Base-by-base conservation (phyloP, 345 rosid species). In the Eucalyptus polybractea region DNA sequence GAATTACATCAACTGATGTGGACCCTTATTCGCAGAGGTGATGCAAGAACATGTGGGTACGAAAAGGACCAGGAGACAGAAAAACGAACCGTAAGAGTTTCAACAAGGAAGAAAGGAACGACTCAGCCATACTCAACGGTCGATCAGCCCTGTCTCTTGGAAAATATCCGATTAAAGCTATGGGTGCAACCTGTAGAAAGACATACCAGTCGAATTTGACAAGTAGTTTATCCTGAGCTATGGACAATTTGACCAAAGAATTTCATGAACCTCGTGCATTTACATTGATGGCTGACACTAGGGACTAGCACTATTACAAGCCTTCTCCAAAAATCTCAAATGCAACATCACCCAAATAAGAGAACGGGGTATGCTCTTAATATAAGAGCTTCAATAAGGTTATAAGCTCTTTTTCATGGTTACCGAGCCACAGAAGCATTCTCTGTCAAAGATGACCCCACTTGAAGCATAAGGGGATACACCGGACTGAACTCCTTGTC, bases 401-500 rank as follows among this genome's bases (percentile, higher is more conserved):
- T 42, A 86, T 6, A 15, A 24, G 85, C 47, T 76, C 15, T 13
- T 40, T 40, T 76, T 21, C 83, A 81, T 53, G 58, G 90, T 29
- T 87, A 89, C 86, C 90, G 89, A 87, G 90, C 86, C 37, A 88
- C 72, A 87, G 88, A 81, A 50, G 91, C 85, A 87, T 91, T 92
- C 88, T 93, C 94, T n/a, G 92, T 92, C 90, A 95, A 91, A n/a
- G 97, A 95, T 1, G 98, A 96, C 24, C 99, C 99, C 45, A 98
- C 89, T 67, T 93, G 97, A 90, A 95, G 95, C 99, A 98, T 98
- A 44, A 98, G 95, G 83, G 98, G 98, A 92, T 98, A 98, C 19
- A 97, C 99, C 76, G 99, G 99, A 89, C 97, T 96, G 83, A 98
- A 98, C 91, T 98, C 99, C 93, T 97, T 98, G 91, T 98, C 99